These are phyloP conservation scores for Umbellularia californica DNA, from an alignment of 164 flowering plant genomes.

Conservation along the genomic window DNA sequence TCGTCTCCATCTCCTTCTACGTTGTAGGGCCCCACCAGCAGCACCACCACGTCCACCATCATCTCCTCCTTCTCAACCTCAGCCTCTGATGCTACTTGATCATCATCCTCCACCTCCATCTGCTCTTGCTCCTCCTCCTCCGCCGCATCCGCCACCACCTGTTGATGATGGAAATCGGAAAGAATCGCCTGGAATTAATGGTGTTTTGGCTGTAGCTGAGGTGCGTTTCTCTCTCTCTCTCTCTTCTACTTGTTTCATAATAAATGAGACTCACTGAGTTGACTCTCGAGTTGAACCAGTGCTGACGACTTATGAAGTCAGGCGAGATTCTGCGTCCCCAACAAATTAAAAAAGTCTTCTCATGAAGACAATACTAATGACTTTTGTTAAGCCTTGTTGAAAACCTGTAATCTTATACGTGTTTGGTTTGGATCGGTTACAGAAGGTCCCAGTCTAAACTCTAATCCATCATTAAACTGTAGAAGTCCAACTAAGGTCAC, in stretches of 20 bases:
- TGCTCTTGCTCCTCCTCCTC: background rate
- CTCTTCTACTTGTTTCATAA: no score
- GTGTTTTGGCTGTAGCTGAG: background rate
- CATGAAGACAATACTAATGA: no score
- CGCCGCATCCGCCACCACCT: background rate
- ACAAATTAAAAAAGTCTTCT: no score
- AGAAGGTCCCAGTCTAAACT: no score
- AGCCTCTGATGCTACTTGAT: slow-evolving; percentile 19
- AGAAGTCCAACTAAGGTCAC: no score
- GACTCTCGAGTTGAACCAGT: background rate
- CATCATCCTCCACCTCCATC: slow-evolving; percentile 5
- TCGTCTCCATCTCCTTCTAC: slow-evolving; percentile 65
- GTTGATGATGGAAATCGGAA: background rate
- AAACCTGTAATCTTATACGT: no score
- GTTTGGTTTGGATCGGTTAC: no score
- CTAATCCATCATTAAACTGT: no score
- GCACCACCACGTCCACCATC: slow-evolving; percentile 9
- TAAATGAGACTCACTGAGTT: background rate
- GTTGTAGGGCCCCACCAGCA: slow-evolving; percentile 37
- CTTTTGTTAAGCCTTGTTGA: no score
- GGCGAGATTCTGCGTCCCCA: no score
- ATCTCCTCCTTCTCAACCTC: slow-evolving; percentile 20
- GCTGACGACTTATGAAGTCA: no score
- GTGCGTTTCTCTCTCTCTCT: background rate
- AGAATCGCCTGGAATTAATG: background rate